Base-by-base conservation (phyloP, 2,329 filamentous ascomycete species). In the Acrocalymma vagum region DNA sequence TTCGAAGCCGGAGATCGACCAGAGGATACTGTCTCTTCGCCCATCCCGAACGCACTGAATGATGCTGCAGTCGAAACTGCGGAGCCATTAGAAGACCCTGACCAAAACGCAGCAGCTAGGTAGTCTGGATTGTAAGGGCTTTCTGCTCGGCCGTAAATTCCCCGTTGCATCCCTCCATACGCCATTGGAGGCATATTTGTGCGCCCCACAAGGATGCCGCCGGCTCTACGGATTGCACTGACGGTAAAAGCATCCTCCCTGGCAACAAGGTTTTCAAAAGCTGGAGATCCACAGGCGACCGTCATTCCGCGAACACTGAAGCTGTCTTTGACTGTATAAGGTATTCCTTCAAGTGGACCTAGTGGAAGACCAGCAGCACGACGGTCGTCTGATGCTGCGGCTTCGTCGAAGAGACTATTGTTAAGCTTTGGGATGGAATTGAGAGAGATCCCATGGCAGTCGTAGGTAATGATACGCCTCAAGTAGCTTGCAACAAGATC, bases 141-240 rank as follows among this genome's bases (percentile, higher is more conserved):
- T 51, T 81, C 78, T 0, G 79, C 76, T 2, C 78, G 67, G 0
- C 79, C 79, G 38, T 80, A 80, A 0, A 77, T 52, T 0, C 79
- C 79, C 3, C 79, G 68, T 41, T 81, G 78, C 71, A 79, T 79
- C 0, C 79, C 79, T 0, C 78, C 78, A 21, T 73, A 72, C 5
- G 78, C 79, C 77, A 82, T 81, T 0, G 79, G 73, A 0, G 76
- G 79, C 73, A 82, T 79, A 43, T 82, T 83, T 1, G 80, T 80
- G 16, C 72, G 68, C 0, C 80, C 80, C 0, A 80, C 59, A 13
- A 78, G 59, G 1, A 81, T 63, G 1, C 70, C 76, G 2, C 78
- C 78, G 3, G 74, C 73, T 14, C 72, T 58, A 1, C 71, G 67
- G 7, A 83, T 67, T 9, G 61, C 55, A 9, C 68, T 43, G 0